phyloP scores from a whole-genome alignment of 2,329 filamentous ascomycete species.

The Chaetothyriales sp. region DNA sequence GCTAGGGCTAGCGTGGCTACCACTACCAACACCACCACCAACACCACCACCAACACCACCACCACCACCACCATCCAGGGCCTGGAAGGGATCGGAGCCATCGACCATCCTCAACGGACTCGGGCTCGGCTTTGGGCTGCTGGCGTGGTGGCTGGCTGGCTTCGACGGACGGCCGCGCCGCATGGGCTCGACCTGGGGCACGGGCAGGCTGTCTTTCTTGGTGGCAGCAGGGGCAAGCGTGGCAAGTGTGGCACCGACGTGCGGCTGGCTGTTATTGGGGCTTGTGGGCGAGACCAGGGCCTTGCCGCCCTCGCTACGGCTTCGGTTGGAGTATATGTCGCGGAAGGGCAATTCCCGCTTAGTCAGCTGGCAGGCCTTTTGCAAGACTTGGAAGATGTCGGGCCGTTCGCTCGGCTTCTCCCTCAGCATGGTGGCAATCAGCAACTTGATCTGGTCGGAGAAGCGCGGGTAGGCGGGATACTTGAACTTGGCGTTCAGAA shows the following conservation, averaged over 20 bases:
- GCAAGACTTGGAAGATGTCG: constrained; percentile 86
- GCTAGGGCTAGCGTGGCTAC: constrained; percentile 35
- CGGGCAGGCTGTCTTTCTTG: constrained; percentile 30
- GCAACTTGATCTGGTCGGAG: constrained; percentile 72
- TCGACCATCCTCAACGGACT: constrained; percentile 57
- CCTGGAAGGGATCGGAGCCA: constrained; percentile 65
- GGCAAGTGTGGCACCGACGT: constrained; percentile 69
- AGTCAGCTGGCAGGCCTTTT: constrained; percentile 78
- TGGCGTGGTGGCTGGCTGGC: constrained; percentile 32
- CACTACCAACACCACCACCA: too few relatives aligned
- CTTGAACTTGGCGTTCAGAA: constrained; percentile 87
- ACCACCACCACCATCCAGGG: constrained; percentile 71
- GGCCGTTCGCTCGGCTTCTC: constrained; percentile 69
- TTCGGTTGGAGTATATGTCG: constrained; percentile 61
- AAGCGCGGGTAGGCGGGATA: constrained; percentile 81
- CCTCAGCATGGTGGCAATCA: constrained; percentile 85
- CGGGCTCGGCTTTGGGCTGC: constrained; percentile 44
- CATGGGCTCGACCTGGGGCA: constrained; percentile 91
- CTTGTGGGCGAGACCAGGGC: constrained; percentile 47
- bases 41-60: too few relatives aligned
- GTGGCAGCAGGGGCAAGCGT: constrained; percentile 59
- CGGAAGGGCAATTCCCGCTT: constrained; percentile 73
- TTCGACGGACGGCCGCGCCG: constrained; percentile 63
- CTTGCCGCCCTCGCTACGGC: constrained; percentile 50
- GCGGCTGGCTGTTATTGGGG: constrained; percentile 43